Percentiles rank a stretch among this genome's conserved stretches.
Conservation (phyloP, 1,284 basidiomycete species). For the Puccinia hordei region DNA sequence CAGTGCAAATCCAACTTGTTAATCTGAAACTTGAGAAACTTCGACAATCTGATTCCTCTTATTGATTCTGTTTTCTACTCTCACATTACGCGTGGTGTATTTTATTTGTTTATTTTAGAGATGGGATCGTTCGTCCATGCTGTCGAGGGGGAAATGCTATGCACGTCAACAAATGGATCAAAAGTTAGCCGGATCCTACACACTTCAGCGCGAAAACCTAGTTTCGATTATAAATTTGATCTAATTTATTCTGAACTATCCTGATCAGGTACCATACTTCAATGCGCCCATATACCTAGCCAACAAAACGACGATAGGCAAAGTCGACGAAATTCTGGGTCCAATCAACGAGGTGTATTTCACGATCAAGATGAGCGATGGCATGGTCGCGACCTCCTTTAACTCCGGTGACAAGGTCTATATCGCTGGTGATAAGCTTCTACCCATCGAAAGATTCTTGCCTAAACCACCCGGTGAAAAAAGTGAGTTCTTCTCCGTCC, state of each 20-base stretch:
- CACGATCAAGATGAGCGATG: conserved; percentile 94
- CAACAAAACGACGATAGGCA: conserved; percentile 94
- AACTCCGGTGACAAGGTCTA: conserved; percentile 98
- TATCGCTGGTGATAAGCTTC: conserved; percentile 90
- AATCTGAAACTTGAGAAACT: neutral
- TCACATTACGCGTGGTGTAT: neutral
- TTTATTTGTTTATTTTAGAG: conserved; percentile 52
- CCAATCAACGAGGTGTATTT: conserved; percentile 99
- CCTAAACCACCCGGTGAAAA: conserved; percentile 78
- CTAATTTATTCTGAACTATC: neutral
- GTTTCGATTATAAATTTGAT: neutral
- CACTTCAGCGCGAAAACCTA: neutral
- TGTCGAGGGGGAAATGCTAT: conserved; percentile 98
- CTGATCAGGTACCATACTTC: conserved; percentile 79
- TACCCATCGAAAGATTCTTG: conserved; percentile 94
- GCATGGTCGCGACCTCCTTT: conserved; percentile 93
- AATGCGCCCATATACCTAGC: conserved; percentile 98
- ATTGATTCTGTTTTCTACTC: no score
- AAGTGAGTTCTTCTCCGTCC: conserved; percentile 62
- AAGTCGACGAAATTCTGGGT: conserved; percentile 93
- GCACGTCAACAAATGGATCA: conserved; percentile 77
- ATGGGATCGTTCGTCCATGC: conserved; percentile 79
- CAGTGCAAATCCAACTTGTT: conserved; percentile 24
- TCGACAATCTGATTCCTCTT: neutral
- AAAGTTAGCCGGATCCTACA: conserved; percentile 63